Percentiles rank a stretch among this genome's conserved stretches.
phyloP scores from a whole-genome alignment of 305 asterid genomes.

The Salvia sclarea region DNA sequence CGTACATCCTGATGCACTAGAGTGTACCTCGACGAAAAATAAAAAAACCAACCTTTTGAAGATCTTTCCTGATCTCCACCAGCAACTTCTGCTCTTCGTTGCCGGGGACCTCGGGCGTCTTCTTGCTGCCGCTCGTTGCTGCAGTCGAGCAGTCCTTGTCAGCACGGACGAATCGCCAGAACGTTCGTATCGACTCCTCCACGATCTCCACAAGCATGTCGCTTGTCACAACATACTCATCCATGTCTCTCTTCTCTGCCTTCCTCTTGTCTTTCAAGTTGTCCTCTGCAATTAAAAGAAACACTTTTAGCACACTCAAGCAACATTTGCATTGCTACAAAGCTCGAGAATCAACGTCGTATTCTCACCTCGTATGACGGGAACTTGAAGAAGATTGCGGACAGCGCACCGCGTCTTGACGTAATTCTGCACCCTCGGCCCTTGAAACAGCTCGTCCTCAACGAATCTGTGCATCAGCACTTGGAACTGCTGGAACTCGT shows the following conservation, averaged over 20 bases:
- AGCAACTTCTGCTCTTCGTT: constrained; percentile 58
- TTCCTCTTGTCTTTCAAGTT: constrained; percentile 46
- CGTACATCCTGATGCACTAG: no score
- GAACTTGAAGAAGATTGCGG: constrained; percentile 91
- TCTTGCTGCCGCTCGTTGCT: constrained; percentile 38
- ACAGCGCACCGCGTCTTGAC: constrained; percentile 69
- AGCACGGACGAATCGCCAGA: constrained; percentile 80
- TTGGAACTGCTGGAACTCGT: constrained; percentile 92
- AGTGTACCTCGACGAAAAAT: neutral
- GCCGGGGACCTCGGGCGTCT: constrained; percentile 44
- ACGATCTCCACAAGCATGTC: constrained; percentile 76
- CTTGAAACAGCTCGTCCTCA: constrained; percentile 86
- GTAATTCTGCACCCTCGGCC: constrained; percentile 69
- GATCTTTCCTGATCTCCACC: constrained; percentile 48
- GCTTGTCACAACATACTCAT: constrained; percentile 55
- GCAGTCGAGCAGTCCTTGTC: constrained; percentile 62
- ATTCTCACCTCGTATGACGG: constrained; percentile 69
- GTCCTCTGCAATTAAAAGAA: constrained; percentile 53
- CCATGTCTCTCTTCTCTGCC: constrained; percentile 42
- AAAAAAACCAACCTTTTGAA: constrained; percentile 58
- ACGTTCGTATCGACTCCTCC: constrained; percentile 85
- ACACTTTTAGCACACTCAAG: neutral
- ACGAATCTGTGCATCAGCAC: constrained; percentile 81
- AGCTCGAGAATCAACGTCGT: neutral
- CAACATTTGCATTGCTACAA: neutral